Base-by-base conservation (phyloP, 352 stramenopile genomes). In the Globisporangium lucens region DNA sequence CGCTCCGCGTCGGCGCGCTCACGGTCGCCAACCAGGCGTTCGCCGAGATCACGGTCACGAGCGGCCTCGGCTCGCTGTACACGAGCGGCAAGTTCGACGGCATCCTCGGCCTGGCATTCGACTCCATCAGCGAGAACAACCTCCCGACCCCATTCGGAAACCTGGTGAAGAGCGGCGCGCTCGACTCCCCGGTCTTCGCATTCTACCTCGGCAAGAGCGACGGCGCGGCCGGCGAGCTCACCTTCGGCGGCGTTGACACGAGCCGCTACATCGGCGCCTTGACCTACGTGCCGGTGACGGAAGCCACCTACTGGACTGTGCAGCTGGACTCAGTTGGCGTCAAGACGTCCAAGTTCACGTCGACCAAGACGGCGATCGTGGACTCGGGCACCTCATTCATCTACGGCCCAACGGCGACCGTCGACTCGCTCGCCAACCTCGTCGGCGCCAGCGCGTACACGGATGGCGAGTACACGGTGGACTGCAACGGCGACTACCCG, bases 21-120 rank as follows among this genome's bases (percentile, higher is more conserved):
- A 36, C 33, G 7, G 33, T 36, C 33, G 33, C 75, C 5, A 85
- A 91, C 68, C 93, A 98, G 75, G 89, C 91, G 61, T 99, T 99
- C 72, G 97, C 95, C 17, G 95, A 99, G 73, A 89, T 99, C 22
- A 94, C 97, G 61, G 95, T 99, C 74, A 98, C 96, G 10, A 97
- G 94, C 64, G 97, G 97, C 13, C 80, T 99, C 10, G 97, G 97
- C 10, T 76, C 97, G 5, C 95, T 90, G 9, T 99, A 98, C 74
- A 93, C 90, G 30, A 65, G 98, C 17, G 96, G 95, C 67, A 98
- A 99, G 56, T 99, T 99, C 76, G 97, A 99, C 78, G 97, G 97
- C 33, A 99, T 99, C 70, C 91, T 99, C 60, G 97, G 97, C 52
- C 75, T 99, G 17, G 97, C 89, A 33, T 99, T 99, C 68, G 92